Conservation (phyloP, 2,329 filamentous ascomycete species). For the Byssoonygena ceratinophila region DNA sequence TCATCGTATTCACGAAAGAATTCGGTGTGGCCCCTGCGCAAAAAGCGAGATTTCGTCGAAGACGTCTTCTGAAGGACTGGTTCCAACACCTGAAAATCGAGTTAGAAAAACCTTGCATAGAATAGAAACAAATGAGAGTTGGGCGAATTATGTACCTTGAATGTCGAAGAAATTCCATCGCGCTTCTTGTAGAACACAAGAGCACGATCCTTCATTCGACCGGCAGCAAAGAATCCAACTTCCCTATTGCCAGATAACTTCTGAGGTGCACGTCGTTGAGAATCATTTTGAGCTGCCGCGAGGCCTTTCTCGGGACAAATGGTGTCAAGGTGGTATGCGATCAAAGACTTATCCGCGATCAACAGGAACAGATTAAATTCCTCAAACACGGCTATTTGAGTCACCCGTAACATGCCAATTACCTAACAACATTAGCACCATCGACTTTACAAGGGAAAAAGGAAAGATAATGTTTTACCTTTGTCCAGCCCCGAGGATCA, state of each 20-base stretch:
- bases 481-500: slow-evolving; percentile 82
- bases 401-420: slow-evolving; percentile 65
- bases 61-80: slow-evolving; percentile 88
- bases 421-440: slow-evolving; percentile 43
- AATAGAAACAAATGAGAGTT: background rate
- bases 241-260: slow-evolving; percentile 78
- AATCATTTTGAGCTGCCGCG: slow-evolving; percentile 49
- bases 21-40: slow-evolving; percentile 66
- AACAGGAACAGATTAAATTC: slow-evolving; percentile 88
- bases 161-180: slow-evolving; percentile 82
- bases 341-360: slow-evolving; percentile 79
- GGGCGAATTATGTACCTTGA: slow-evolving; percentile 46
- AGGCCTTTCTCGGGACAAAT: slow-evolving; percentile 46
- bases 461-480: slow-evolving; percentile 49
- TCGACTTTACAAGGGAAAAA: background rate
- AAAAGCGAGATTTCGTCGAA: slow-evolving; percentile 65
- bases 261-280: slow-evolving; percentile 73
- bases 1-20: slow-evolving; percentile 98
- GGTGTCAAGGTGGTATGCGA: slow-evolving; percentile 87
- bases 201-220: slow-evolving; percentile 91
- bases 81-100: slow-evolving; percentile 61
- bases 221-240: slow-evolving; percentile 91
- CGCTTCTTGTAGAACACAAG: slow-evolving; percentile 96
- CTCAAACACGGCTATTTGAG: slow-evolving; percentile 87
- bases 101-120: slow-evolving; percentile 9